phyloP scores from a whole-genome alignment of 1,139 yeast species.

The Taphrina wiesneri region DNA sequence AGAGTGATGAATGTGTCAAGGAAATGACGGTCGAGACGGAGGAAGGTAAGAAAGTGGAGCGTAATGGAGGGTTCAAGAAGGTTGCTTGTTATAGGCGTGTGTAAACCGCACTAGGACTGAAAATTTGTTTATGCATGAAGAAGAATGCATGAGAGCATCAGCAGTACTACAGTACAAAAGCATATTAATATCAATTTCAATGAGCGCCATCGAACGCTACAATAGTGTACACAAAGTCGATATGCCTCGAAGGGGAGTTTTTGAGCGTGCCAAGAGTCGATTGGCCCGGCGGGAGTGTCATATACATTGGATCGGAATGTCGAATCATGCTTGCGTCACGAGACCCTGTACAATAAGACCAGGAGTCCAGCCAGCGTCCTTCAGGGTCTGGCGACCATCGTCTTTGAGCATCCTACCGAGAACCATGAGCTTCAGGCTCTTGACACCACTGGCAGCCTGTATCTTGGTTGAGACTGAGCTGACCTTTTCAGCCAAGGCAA shows the following conservation, averaged over 20 bases:
- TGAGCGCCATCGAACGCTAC: background rate
- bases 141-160: background rate
- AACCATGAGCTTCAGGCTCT: constrained; percentile 31
- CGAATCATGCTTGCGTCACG: constrained; percentile 19
- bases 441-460: constrained; percentile 24
- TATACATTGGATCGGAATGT: background rate
- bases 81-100: constrained; percentile 80
- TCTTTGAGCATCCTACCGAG: constrained; percentile 30
- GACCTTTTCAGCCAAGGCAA: constrained; percentile 26
- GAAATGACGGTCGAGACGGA: constrained; percentile 91
- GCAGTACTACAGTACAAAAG: constrained; percentile 1
- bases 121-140: background rate
- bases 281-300: background rate
- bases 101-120: background rate
- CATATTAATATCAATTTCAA: background rate
- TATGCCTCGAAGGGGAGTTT: background rate
- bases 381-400: constrained; percentile 28
- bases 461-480: constrained; percentile 31
- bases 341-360: constrained; percentile 28
- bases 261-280: background rate
- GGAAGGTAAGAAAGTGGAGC: constrained; percentile 93
- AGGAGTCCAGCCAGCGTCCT: constrained; percentile 32
- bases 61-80: constrained; percentile 84
- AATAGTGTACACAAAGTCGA: background rate
- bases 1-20: constrained; percentile 72